Evolutionary conservation across 2,329 filamentous ascomycete species (phyloP).

Genomic region (Anisogramma anomala): DNA sequence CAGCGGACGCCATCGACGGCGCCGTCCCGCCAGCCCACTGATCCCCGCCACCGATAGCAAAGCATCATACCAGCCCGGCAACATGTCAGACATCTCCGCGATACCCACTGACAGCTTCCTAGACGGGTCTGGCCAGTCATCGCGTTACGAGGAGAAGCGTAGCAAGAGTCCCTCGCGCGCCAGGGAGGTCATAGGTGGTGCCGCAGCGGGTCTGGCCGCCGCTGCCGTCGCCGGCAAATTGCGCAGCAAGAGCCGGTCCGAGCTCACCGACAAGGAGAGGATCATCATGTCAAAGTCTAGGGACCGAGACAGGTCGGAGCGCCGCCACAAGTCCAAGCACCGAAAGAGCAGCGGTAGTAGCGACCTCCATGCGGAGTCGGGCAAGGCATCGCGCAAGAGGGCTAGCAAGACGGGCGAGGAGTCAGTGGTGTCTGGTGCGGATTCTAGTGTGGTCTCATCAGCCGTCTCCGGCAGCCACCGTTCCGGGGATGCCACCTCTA

Average conservation of each 20-base stretch:
- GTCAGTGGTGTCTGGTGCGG: slow-evolving; percentile 39
- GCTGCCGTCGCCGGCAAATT: slow-evolving; percentile 31
- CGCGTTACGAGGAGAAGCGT: slow-evolving; percentile 25
- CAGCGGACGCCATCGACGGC: slow-evolving; percentile 37
- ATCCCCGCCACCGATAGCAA: slow-evolving; percentile 45
- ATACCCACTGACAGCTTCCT: slow-evolving; percentile 52
- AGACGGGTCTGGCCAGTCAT: slow-evolving; percentile 41
- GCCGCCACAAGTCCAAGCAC: slow-evolving; percentile 37
- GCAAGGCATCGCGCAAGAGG: slow-evolving; percentile 35
- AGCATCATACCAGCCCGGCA: slow-evolving; percentile 50
- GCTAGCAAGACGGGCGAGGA: slow-evolving; percentile 43
- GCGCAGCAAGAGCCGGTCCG: slow-evolving; percentile 32
- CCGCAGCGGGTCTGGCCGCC: slow-evolving; percentile 27
- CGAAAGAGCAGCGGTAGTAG: slow-evolving; percentile 36
- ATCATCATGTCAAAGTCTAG: slow-evolving; percentile 22
- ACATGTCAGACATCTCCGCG: slow-evolving; percentile 77
- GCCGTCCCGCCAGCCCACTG: slow-evolving; percentile 55
- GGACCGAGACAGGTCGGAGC: slow-evolving; percentile 37
- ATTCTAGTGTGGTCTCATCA: slow-evolving; percentile 45
- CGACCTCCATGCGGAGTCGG: slow-evolving; percentile 37
- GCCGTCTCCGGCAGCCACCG: slow-evolving; percentile 42
- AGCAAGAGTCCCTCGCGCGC: slow-evolving; percentile 32
- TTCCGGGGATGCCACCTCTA: slow-evolving; percentile 43
- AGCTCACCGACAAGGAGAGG: slow-evolving; percentile 25
- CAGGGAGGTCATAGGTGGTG: slow-evolving; percentile 28